Conservation (phyloP, 768 basidiomycete genomes). For the Russula griseocarnosa region DNA sequence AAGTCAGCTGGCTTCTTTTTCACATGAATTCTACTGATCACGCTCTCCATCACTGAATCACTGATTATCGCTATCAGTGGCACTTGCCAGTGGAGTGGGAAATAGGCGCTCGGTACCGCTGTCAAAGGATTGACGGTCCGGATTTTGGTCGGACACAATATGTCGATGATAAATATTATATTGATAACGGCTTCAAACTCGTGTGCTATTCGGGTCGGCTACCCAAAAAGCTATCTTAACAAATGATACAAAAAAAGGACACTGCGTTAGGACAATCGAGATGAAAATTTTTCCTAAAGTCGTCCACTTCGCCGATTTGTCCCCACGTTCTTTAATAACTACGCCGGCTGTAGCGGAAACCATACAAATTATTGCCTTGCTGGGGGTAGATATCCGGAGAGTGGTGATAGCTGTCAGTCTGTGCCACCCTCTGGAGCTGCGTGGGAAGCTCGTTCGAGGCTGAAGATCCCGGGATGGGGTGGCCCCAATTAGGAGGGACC, state of each 20-base stretch:
- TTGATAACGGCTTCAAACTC: neutral
- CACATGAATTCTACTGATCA: too few relatives aligned
- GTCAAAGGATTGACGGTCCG: too few relatives aligned
- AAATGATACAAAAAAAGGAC: neutral
- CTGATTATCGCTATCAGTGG: too few relatives aligned
- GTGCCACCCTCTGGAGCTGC: neutral
- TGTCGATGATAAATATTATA: neutral
- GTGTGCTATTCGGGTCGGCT: neutral
- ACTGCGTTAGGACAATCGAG: too few relatives aligned
- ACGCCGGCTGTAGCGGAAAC: conserved; percentile 6
- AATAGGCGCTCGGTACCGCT: too few relatives aligned
- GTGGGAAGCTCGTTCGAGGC: neutral
- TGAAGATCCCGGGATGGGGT: neutral
- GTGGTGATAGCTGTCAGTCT: neutral
- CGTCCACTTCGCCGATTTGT: neutral
- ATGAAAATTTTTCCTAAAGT: neutral
- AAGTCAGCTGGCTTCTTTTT: too few relatives aligned
- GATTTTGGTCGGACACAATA: neutral
- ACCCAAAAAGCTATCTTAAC: neutral
- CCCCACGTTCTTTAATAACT: neutral
- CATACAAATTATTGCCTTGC: neutral
- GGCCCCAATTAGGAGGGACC: conserved; percentile 23
- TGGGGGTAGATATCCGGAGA: conserved; percentile 6
- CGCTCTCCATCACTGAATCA: too few relatives aligned
- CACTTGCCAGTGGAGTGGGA: too few relatives aligned